A percentile compares a stretch with the other conserved stretches of the same genome.
phyloP scores from a whole-genome alignment of 1,284 basidiomycete genomes.

The Meripilus lineatus region DNA sequence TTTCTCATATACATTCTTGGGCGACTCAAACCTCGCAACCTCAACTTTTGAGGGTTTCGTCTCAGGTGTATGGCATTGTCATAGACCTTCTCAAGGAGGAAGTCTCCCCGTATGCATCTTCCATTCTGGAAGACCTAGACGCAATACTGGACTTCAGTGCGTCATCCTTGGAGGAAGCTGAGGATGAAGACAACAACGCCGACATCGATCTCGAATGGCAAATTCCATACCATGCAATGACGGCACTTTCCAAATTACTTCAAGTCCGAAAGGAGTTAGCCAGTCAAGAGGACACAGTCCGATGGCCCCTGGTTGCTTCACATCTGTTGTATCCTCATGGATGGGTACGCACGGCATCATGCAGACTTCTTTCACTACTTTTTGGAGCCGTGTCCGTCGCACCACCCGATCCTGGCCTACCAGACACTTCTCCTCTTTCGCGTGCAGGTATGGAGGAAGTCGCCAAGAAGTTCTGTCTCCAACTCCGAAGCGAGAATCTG shows the following conservation, averaged over 20 bases:
- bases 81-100: constrained; percentile 60
- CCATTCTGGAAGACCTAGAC: constrained; percentile 59
- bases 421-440: constrained; percentile 46
- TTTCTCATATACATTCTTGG: constrained; percentile 82
- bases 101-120: constrained; percentile 41
- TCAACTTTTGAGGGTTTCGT: constrained; percentile 65
- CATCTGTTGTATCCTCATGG: constrained; percentile 89
- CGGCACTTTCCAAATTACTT: constrained; percentile 61
- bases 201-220: constrained; percentile 73
- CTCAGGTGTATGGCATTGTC: constrained; percentile 80
- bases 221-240: constrained; percentile 78
- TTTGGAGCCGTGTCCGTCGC: constrained; percentile 50
- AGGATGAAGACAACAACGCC: constrained; percentile 28
- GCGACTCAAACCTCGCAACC: constrained; percentile 55
- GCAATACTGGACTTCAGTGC: constrained; percentile 47
- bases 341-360: constrained; percentile 87
- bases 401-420: constrained; percentile 29
- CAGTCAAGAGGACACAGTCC: no score
- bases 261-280: no score
- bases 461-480: constrained; percentile 72
- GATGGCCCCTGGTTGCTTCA: constrained; percentile 61
- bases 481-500: constrained; percentile 81
- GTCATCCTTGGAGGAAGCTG: constrained; percentile 27
- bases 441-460: constrained; percentile 58
- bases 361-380: constrained; percentile 71